Conservation (phyloP, 192 early-diverging fungal species). For the Phlyctochytrium planicorne region DNA sequence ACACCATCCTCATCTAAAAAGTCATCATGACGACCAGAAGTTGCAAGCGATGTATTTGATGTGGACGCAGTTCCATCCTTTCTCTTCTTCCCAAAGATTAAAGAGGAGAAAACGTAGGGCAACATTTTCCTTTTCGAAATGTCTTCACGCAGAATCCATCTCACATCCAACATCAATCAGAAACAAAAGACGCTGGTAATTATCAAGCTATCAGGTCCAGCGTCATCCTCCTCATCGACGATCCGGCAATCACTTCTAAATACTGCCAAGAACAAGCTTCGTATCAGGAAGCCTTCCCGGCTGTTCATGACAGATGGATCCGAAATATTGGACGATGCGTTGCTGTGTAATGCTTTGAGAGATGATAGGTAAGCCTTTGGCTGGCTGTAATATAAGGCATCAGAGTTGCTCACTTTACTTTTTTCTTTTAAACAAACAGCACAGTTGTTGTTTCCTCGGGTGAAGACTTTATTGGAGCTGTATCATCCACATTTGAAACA, state of each 20-base stretch:
- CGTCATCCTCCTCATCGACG: not conserved
- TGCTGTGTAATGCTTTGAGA: not conserved
- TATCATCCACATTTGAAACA: not conserved
- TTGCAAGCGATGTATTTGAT: too few species aligned
- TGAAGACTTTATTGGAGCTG: slow-evolving; percentile 4
- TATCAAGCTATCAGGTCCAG: not conserved
- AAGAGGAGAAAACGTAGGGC: too few species aligned
- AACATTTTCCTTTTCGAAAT: too few species aligned
- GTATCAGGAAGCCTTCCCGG: slow-evolving; percentile 18
- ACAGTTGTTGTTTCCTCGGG: not conserved
- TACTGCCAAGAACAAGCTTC: slow-evolving; percentile 27
- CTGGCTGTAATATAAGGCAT: too few species aligned
- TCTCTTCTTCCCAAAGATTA: too few species aligned
- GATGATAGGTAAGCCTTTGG: not conserved
- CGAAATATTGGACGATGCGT: not conserved
- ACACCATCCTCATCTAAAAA: too few species aligned
- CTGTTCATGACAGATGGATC: slow-evolving; percentile 10
- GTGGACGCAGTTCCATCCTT: too few species aligned
- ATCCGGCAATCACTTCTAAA: slow-evolving; percentile 4
- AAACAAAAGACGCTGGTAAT: not conserved
- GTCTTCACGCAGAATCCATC: too few species aligned
- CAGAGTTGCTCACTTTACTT: not conserved
- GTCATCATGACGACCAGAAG: too few species aligned
- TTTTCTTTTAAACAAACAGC: not conserved
- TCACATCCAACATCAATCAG: slow-evolving; percentile 1